Evolutionary conservation across 495 filamentous ascomycete species (phyloP).

Genomic region (Xanthoparmelia taractica): DNA sequence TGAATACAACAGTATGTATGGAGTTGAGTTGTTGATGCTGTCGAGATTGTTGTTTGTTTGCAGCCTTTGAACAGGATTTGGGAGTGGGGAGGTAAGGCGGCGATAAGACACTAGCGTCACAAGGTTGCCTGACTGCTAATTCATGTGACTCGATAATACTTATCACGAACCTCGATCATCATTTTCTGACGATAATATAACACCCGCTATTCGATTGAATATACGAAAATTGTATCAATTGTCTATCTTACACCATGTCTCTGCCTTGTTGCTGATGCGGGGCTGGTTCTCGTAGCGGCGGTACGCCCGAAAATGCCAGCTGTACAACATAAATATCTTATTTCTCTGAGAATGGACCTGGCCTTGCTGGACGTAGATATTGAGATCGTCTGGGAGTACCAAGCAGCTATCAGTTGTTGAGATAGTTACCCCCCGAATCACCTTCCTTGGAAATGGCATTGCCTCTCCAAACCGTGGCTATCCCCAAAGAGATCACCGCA

Average conservation of each 20-base stretch:
- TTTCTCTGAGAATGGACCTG: background rate
- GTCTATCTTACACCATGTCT: background rate
- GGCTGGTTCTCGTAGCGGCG: background rate
- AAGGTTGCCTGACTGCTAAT: slow-evolving; percentile 9
- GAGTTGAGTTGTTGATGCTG: background rate
- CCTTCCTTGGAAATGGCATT: slow-evolving; percentile 12
- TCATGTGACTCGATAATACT: slow-evolving; percentile 3
- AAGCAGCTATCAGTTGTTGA: background rate
- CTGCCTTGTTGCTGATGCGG: background rate
- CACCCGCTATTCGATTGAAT: background rate
- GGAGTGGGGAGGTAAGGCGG: background rate
- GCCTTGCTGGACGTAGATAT: background rate
- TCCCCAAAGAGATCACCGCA: slow-evolving; percentile 23
- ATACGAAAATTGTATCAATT: background rate
- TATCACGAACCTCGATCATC: too few species aligned
- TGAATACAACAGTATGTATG: background rate
- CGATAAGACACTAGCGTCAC: slow-evolving; percentile 6
- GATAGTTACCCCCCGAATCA: background rate
- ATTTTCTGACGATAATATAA: too few species aligned
- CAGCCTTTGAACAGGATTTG: too few species aligned
- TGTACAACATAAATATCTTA: too few species aligned
- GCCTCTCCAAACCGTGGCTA: slow-evolving; percentile 23
- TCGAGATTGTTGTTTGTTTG: background rate
- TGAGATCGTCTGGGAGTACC: background rate
- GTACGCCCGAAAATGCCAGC: background rate